Percentiles rank a stretch among this genome's conserved stretches.
phyloP scores from a whole-genome alignment of 371 early-diverging fungal genomes.

The Globomyces sp. region DNA sequence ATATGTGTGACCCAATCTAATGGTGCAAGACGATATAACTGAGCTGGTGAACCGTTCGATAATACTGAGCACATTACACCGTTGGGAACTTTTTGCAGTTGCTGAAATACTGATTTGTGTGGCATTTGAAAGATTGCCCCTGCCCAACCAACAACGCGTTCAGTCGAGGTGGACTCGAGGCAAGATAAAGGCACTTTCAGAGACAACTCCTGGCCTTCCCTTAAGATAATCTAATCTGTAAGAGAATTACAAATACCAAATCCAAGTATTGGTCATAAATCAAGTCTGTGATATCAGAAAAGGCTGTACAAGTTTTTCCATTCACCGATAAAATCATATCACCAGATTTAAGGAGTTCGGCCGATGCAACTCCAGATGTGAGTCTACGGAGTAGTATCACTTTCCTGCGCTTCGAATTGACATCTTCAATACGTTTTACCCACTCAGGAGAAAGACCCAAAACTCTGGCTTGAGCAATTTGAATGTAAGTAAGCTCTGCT shows the following conservation, averaged over 20 bases:
- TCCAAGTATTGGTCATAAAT: constrained; percentile 17
- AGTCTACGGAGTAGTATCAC: constrained; percentile 36
- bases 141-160: constrained; percentile 72
- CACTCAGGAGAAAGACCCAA: constrained; percentile 39
- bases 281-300: constrained; percentile 25
- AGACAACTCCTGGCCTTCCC: constrained; percentile 61
- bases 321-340: constrained; percentile 40
- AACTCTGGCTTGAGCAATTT: constrained; percentile 41
- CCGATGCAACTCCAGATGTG: constrained; percentile 30
- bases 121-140: constrained; percentile 77
- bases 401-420: constrained; percentile 35
- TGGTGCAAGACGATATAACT: constrained; percentile 37
- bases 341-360: constrained; percentile 28
- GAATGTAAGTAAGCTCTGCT: constrained; percentile 42
- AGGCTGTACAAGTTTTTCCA: constrained; percentile 27
- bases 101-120: constrained; percentile 77
- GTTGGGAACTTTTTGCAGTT: constrained; percentile 69
- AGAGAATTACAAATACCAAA: constrained; percentile 20
- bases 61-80: constrained; percentile 47
- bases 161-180: constrained; percentile 45
- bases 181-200: constrained; percentile 42
- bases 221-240: constrained; percentile 51
- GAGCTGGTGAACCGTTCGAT: constrained; percentile 40
- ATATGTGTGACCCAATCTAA: constrained; percentile 52
- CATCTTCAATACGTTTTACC: constrained; percentile 38